Evolutionary conservation across 768 basidiomycete genomes (phyloP).

Genomic region (Cubamyces sp.): DNA sequence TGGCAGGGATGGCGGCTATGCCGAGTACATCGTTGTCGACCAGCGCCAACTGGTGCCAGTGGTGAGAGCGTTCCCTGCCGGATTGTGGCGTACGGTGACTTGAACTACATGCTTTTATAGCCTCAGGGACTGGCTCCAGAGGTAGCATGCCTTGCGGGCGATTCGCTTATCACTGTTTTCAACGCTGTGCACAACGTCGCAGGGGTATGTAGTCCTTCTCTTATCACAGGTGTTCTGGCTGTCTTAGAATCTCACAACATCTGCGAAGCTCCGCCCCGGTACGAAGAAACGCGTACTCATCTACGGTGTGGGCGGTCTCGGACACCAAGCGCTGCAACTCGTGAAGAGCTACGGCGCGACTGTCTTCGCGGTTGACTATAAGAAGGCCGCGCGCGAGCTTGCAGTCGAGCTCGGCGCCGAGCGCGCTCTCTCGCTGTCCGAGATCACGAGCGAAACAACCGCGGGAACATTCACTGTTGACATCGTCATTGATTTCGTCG

Average conservation of each 20-base stretch:
- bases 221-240: neutral
- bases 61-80: neutral
- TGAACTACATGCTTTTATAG: neutral
- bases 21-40: slow-evolving; percentile 13
- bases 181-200: slow-evolving; percentile 12
- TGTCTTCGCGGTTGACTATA: slow-evolving; percentile 32
- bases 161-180: slow-evolving; percentile 2
- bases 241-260: neutral
- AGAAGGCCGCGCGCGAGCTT: slow-evolving; percentile 28
- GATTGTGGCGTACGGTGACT: neutral
- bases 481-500: slow-evolving; percentile 32
- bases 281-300: slow-evolving; percentile 11
- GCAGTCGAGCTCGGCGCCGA: slow-evolving; percentile 31
- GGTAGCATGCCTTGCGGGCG: neutral
- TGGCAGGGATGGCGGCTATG: slow-evolving; percentile 10
- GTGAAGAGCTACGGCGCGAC: slow-evolving; percentile 32
- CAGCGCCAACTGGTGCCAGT: neutral
- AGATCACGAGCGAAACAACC: slow-evolving; percentile 20
- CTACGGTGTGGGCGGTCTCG: slow-evolving; percentile 23
- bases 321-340: slow-evolving; percentile 25
- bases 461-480: slow-evolving; percentile 26
- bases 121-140: slow-evolving; percentile 8
- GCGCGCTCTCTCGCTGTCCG: slow-evolving; percentile 26
- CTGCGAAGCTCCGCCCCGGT: slow-evolving; percentile 1
- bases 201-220: neutral